These are phyloP conservation scores for Tylopilus intermedius DNA, from an alignment of 768 basidiomycete genomes.

Conservation along the genomic window DNA sequence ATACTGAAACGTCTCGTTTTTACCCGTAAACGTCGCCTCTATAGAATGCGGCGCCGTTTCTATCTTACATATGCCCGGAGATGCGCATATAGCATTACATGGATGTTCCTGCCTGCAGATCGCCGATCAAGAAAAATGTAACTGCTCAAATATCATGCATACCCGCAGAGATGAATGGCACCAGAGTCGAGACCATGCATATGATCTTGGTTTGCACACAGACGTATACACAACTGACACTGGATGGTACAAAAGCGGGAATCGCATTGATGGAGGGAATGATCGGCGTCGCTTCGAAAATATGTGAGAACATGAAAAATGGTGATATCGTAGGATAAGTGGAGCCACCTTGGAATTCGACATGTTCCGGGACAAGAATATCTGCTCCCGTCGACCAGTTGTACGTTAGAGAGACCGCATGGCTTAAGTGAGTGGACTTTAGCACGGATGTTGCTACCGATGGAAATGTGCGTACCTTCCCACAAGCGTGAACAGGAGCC, in stretches of 20 bases:
- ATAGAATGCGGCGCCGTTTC: conserved; percentile 55
- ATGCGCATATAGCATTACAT: conserved; percentile 40
- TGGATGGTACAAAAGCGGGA: conserved; percentile 47
- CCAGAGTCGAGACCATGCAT: neutral
- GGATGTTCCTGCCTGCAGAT: conserved; percentile 46
- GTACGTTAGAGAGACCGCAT: conserved; percentile 36
- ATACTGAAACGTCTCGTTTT: conserved; percentile 57
- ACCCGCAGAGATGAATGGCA: conserved; percentile 1
- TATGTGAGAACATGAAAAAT: neutral
- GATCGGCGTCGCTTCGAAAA: conserved; percentile 38
- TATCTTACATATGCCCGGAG: conserved; percentile 52
- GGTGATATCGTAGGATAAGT: neutral
- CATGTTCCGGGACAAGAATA: conserved; percentile 44
- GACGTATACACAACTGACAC: conserved; percentile 52
- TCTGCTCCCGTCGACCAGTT: conserved; percentile 23
- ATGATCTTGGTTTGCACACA: conserved; percentile 37
- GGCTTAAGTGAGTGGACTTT: conserved; percentile 27
- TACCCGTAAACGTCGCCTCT: conserved; percentile 57
- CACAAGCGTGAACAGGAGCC: conserved; percentile 51
- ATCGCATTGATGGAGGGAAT: conserved; percentile 47
- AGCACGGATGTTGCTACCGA: neutral
- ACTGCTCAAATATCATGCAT: neutral
- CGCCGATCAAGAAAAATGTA: neutral
- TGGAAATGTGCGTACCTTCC: conserved; percentile 34
- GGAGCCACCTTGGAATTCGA: conserved; percentile 35